Evolutionary conservation across 768 basidiomycete species (phyloP).

Genomic region (Coprinopsis strossmayeri): DNA sequence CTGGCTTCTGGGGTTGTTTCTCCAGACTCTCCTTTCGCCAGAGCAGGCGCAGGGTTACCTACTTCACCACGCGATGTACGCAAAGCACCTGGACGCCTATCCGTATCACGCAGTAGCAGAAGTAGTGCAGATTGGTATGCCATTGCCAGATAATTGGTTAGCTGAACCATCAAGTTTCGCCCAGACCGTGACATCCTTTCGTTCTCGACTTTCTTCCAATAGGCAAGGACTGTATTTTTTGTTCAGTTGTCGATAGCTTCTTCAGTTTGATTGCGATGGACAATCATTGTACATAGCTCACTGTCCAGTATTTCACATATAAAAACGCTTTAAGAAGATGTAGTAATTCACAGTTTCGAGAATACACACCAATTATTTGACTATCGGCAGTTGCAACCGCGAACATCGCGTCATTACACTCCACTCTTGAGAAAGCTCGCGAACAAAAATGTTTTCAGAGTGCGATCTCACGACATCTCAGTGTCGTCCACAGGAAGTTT

Average conservation of each 20-base stretch:
- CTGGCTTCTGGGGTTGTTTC: neutral
- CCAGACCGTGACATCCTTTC: no score
- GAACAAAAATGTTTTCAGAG: neutral
- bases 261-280: no score
- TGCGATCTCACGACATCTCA: neutral
- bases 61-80: slow-evolving; percentile 16
- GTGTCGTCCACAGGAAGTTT: slow-evolving; percentile 37
- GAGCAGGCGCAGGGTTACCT: slow-evolving; percentile 13
- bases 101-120: slow-evolving; percentile 13
- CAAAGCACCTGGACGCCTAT: slow-evolving; percentile 10
- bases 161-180: neutral
- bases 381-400: neutral
- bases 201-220: no score
- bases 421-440: neutral
- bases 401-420: neutral
- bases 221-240: no score
- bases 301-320: no score
- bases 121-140: slow-evolving; percentile 22
- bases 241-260: no score
- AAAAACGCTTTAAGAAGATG: no score
- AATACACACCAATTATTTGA: no score
- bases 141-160: slow-evolving; percentile 8
- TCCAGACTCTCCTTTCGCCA: neutral
- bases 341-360: no score
- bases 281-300: no score